Evolutionary conservation across 331 rosid species (phyloP), one percentile per base, ranked within the genome.

Genomic region (Ulmus americana): DNA sequence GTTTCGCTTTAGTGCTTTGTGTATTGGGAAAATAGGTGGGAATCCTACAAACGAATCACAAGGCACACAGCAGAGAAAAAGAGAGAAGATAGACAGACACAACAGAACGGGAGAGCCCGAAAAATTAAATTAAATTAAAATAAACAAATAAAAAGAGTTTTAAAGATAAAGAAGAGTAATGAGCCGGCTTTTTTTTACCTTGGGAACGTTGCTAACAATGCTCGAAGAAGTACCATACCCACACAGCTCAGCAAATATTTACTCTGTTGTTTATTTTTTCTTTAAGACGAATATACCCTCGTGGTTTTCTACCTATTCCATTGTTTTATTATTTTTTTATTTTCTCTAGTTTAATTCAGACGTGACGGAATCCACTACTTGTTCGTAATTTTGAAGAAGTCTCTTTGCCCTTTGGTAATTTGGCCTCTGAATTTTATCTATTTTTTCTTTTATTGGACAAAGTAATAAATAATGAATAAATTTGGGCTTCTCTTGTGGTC

Each of bases 11-110:
- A 70, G 81, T 68, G 84, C 74, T 84, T 72, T 67, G 79, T 61
- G 70, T 57, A 0, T 62, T 45, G 78, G 68, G 74, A 35, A 67
- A 66, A 70, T 79, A 77, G 75, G 87, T 79, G 94, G 71, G 87
- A 84, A 80, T 77, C 85, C 78, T 64, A 62, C 76, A 56, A 62
- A 65, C 70, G 52, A 48, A 71, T 42, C 62, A 67, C 64, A 70
- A 50, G 66, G 77, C 46, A 57, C 43, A 62, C 57, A 65, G 59
- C 13, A 63, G 41, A 55, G 70, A 40, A 48, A 45, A 69, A 13
- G 12, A 38, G 45, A 65, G 22, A 15, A 44, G 0, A 69, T 16
- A 53, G 20, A 5, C 40, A 65, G 12, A 48, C 54, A 39, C 45
- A 41, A 52, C 39, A 8, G 45, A 67, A 12, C 46, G 12, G 55